phyloP scores from a whole-genome alignment of 1,139 yeast species.

The Yamadazyma aaseri region DNA sequence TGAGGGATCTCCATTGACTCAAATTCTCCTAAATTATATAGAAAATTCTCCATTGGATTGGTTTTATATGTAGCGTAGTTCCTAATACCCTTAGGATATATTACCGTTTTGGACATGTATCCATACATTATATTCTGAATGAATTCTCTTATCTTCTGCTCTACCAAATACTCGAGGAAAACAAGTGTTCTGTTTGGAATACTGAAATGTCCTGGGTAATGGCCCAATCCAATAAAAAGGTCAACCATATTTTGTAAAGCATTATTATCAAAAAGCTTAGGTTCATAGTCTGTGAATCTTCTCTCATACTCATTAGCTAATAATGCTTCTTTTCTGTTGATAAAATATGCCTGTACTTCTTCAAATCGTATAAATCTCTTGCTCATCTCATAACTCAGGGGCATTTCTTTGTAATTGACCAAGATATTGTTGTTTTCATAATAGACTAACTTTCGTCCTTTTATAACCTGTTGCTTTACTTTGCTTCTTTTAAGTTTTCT shows the following conservation, averaged over 20 bases:
- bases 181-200: background rate
- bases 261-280: conserved; percentile 1
- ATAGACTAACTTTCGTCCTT: conserved; percentile 9
- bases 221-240: background rate
- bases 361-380: conserved; percentile 47
- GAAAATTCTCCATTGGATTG: conserved; percentile 6
- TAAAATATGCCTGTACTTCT: conserved; percentile 37
- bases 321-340: conserved; percentile 20
- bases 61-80: background rate
- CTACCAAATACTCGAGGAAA: conserved; percentile 1
- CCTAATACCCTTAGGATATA: conserved; percentile 1
- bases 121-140: background rate
- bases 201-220: background rate
- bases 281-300: background rate
- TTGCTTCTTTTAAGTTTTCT: conserved; percentile 17
- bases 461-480: conserved; percentile 3
- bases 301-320: conserved; percentile 17
- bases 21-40: conserved; percentile 7
- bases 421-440: conserved; percentile 14
- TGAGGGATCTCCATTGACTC: conserved; percentile 4
- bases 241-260: background rate
- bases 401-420: conserved; percentile 43
- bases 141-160: conserved; percentile 1
- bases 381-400: conserved; percentile 55
- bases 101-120: background rate